Evolutionary conservation across 148 eudicot species (phyloP).

Genomic region (Spergularia marina): DNA sequence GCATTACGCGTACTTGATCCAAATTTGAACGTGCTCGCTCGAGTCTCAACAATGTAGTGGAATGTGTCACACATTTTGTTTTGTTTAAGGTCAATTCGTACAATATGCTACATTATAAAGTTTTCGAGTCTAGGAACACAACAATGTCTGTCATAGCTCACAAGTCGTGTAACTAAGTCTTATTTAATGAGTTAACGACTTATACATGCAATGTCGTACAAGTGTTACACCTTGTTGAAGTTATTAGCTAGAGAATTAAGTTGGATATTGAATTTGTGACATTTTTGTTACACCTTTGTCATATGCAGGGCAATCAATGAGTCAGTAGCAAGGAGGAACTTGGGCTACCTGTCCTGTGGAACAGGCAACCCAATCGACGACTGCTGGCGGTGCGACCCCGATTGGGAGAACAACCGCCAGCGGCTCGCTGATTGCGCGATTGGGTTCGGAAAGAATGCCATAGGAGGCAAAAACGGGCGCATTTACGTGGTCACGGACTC

Average conservation of each 20-base stretch:
- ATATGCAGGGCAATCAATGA: conserved; percentile 53
- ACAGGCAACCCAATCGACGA: conserved; percentile 80
- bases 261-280: neutral
- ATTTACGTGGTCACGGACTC: conserved; percentile 65
- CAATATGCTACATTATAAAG: no score
- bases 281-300: neutral
- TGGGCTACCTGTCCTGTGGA: conserved; percentile 63
- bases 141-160: no score
- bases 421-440: conserved; percentile 68
- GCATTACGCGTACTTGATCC: no score
- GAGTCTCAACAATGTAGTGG: no score
- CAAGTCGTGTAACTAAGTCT: no score
- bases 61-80: no score
- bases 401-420: conserved; percentile 66
- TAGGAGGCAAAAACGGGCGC: conserved; percentile 59
- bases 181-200: neutral
- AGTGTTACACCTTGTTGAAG: neutral
- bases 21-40: no score
- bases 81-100: no score
- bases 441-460: conserved; percentile 69
- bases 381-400: conserved; percentile 77
- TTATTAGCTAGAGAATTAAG: no score
- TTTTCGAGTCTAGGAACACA: no score
- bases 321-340: conserved; percentile 49
- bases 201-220: neutral